A percentile compares a stretch with the other conserved stretches of the same genome.
These are phyloP conservation scores for Microcos paniculata DNA, from an alignment of 345 rosid genomes.

Conservation along the genomic window DNA sequence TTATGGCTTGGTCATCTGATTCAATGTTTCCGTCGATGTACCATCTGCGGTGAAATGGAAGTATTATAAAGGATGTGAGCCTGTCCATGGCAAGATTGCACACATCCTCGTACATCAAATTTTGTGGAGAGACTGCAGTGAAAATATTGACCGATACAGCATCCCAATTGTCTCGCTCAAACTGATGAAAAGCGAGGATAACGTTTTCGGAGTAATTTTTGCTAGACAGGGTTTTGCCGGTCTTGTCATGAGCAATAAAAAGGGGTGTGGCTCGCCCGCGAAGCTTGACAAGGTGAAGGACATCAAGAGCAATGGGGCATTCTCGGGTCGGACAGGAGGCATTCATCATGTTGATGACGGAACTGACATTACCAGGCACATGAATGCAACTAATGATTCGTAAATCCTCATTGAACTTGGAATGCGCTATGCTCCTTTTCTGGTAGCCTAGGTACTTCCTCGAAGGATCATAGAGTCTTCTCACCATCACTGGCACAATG, in stretches of 20 bases:
- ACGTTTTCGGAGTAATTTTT: conserved; percentile 19
- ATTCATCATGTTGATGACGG: conserved; percentile 20
- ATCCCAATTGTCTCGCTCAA: conserved; percentile 17
- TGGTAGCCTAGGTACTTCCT: conserved; percentile 33
- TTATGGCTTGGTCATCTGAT: conserved; percentile 21
- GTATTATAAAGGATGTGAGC: conserved; percentile 28
- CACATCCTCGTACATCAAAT: conserved; percentile 37
- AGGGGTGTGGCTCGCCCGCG: conserved; percentile 28
- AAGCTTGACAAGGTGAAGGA: conserved; percentile 37
- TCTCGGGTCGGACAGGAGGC: conserved; percentile 6
- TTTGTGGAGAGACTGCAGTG: conserved; percentile 38
- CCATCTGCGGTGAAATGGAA: conserved; percentile 43
- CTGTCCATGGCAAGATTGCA: conserved; percentile 34
- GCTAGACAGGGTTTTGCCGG: background rate
- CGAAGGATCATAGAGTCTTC: conserved; percentile 24
- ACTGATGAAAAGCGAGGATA: conserved; percentile 25
- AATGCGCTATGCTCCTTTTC: conserved; percentile 25
- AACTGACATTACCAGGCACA: conserved; percentile 33
- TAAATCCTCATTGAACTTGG: conserved; percentile 20
- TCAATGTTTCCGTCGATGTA: conserved; percentile 22
- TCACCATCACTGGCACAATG: conserved; percentile 11
- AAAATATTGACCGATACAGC: conserved; percentile 7
- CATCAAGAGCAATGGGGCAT: conserved; percentile 17
- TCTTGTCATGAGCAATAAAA: conserved; percentile 32
- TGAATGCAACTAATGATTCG: conserved; percentile 42